Evolutionary conservation across 441 rosid genomes (phyloP).

Genomic region (Pelargonium australe): DNA sequence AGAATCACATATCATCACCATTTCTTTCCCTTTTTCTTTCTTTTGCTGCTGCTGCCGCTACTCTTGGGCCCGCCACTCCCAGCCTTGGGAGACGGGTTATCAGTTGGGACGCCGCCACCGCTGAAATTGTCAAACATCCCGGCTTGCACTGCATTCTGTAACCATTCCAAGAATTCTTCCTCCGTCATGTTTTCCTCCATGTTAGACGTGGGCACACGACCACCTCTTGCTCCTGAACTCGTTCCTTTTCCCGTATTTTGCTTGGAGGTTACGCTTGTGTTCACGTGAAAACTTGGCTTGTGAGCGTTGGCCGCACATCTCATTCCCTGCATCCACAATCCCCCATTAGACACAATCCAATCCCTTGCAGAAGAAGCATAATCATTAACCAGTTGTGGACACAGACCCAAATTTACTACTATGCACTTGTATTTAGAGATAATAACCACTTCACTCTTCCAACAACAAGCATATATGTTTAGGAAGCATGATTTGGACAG

Average conservation of each 20-base stretch:
- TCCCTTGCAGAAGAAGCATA: background rate
- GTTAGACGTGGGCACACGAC: slow-evolving; percentile 39
- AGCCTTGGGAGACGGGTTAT: slow-evolving; percentile 37
- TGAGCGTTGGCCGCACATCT: slow-evolving; percentile 83
- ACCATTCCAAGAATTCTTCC: slow-evolving; percentile 81
- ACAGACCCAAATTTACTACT: too few relatives aligned
- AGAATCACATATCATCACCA: slow-evolving; percentile 29
- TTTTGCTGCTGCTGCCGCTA: slow-evolving; percentile 46
- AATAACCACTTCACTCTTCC: too few relatives aligned
- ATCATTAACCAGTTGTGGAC: too few relatives aligned
- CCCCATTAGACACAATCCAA: slow-evolving; percentile 8
- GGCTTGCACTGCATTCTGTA: slow-evolving; percentile 72
- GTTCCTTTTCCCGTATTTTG: slow-evolving; percentile 13
- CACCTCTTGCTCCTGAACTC: slow-evolving; percentile 30
- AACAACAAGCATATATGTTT: too few relatives aligned
- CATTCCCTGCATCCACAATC: slow-evolving; percentile 66
- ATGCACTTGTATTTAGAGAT: too few relatives aligned
- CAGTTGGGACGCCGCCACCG: slow-evolving; percentile 21
- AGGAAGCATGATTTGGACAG: too few relatives aligned
- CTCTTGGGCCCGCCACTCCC: background rate
- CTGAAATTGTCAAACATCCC: slow-evolving; percentile 56
- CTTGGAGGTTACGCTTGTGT: slow-evolving; percentile 56
- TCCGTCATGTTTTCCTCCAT: slow-evolving; percentile 81
- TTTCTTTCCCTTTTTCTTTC: slow-evolving; percentile 76
- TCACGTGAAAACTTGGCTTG: slow-evolving; percentile 95